Conservation (phyloP, 495 filamentous ascomycete genomes). For the Diplogelasinospora grovesii region DNA sequence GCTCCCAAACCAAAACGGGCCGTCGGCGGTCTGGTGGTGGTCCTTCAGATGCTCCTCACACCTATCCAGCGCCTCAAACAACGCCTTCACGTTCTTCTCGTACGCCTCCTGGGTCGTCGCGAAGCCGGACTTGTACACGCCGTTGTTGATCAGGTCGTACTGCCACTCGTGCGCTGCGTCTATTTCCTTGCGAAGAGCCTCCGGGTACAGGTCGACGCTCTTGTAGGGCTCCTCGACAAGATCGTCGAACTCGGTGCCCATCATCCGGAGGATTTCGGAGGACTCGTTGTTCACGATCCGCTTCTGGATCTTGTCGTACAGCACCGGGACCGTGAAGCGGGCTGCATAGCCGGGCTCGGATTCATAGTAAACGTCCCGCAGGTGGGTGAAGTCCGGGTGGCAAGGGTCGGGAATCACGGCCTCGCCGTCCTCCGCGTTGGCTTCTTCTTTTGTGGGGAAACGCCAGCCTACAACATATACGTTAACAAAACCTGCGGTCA, state of each 20-base stretch:
- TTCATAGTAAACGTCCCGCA: slow-evolving; percentile 67
- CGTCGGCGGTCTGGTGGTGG: slow-evolving; percentile 43
- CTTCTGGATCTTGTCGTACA: slow-evolving; percentile 68
- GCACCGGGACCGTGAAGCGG: slow-evolving; percentile 70
- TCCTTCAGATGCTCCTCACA: slow-evolving; percentile 58
- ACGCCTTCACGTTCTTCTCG: slow-evolving; percentile 47
- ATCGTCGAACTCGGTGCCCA: slow-evolving; percentile 55
- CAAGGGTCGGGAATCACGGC: slow-evolving; percentile 53
- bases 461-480: slow-evolving; percentile 91
- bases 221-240: slow-evolving; percentile 45
- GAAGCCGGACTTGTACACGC: slow-evolving; percentile 66
- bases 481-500: background rate
- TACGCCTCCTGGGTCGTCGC: slow-evolving; percentile 61
- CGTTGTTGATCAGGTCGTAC: slow-evolving; percentile 60
- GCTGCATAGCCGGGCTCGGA: slow-evolving; percentile 63
- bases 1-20: slow-evolving; percentile 59
- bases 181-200: slow-evolving; percentile 45
- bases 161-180: slow-evolving; percentile 61
- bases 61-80: slow-evolving; percentile 61
- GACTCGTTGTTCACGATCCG: slow-evolving; percentile 83
- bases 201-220: slow-evolving; percentile 50
- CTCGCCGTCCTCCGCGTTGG: slow-evolving; percentile 44
- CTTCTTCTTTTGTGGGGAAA: slow-evolving; percentile 60
- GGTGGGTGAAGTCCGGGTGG: slow-evolving; percentile 48
- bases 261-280: slow-evolving; percentile 72